A percentile compares a stretch with the other conserved stretches of the same genome.
Evolutionary conservation across 2,329 filamentous ascomycete species (phyloP).

Genomic region (Colletotrichum zoysiae): DNA sequence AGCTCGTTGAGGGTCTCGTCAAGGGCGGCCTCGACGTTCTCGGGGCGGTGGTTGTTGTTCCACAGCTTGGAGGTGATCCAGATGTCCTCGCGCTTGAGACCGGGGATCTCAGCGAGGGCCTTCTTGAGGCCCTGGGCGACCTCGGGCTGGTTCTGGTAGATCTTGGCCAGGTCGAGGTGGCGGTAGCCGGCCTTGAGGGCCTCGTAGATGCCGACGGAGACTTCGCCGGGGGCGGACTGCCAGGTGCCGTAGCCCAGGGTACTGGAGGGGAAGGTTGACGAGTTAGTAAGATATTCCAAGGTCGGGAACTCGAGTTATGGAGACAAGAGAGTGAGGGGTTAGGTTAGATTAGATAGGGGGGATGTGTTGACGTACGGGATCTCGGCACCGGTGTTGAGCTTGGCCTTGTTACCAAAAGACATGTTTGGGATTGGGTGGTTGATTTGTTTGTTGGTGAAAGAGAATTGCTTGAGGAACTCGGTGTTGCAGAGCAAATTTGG

Average conservation of each 20-base stretch:
- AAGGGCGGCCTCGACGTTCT: slow-evolving; percentile 67
- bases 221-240: slow-evolving; percentile 75
- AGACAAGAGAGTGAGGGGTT: slow-evolving; percentile 46
- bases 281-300: slow-evolving; percentile 49
- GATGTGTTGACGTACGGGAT: slow-evolving; percentile 59
- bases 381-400: slow-evolving; percentile 73
- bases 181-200: slow-evolving; percentile 74
- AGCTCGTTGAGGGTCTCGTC: slow-evolving; percentile 68
- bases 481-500: neutral
- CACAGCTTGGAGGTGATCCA: slow-evolving; percentile 77
- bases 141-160: slow-evolving; percentile 75
- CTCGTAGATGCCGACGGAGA: slow-evolving; percentile 72
- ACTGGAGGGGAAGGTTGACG: slow-evolving; percentile 19
- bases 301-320: slow-evolving; percentile 54
- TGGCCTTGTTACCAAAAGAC: slow-evolving; percentile 69
- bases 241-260: slow-evolving; percentile 65
- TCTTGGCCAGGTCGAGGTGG: slow-evolving; percentile 67
- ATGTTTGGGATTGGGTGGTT: slow-evolving; percentile 52
- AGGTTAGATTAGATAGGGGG: neutral
- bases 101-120: slow-evolving; percentile 60
- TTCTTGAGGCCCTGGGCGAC: slow-evolving; percentile 68
- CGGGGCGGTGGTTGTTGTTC: slow-evolving; percentile 74
- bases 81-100: slow-evolving; percentile 68
- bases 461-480: neutral
- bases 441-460: neutral